phyloP scores from a whole-genome alignment of 306 rosid genomes.

The Pueraria montana region DNA sequence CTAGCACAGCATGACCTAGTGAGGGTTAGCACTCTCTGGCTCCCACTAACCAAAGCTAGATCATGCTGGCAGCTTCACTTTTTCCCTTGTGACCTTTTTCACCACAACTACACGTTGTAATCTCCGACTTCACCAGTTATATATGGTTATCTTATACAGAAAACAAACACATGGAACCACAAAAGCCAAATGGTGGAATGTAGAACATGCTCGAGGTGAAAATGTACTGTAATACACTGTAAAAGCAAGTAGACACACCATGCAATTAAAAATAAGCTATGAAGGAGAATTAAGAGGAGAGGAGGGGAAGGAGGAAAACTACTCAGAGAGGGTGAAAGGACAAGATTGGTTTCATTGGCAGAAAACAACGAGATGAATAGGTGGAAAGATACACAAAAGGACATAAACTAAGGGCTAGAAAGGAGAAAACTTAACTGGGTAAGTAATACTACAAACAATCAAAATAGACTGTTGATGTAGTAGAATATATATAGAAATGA shows the following conservation, averaged over 20 bases:
- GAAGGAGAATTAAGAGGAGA: not conserved
- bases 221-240: not conserved
- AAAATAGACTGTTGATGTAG: not conserved
- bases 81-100: constrained; percentile 71
- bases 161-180: not conserved
- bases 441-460: not conserved
- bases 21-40: constrained; percentile 58
- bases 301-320: too few relatives aligned
- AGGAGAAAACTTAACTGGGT: not conserved
- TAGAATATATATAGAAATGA: constrained; percentile 11
- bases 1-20: constrained; percentile 99
- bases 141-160: not conserved
- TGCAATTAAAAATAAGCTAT: not conserved
- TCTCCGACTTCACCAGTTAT: not conserved
- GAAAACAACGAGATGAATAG: not conserved
- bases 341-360: not conserved
- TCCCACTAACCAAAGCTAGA: constrained; percentile 72
- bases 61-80: constrained; percentile 99
- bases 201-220: not conserved
- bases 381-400: not conserved
- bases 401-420: not conserved
- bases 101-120: not conserved
- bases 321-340: not conserved
- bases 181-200: constrained; percentile 32
- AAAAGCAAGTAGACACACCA: not conserved